Evolutionary conservation across 1,284 basidiomycete species (phyloP), one percentile per base, ranked within the genome.

Genomic region (Malassezia japonica): DNA sequence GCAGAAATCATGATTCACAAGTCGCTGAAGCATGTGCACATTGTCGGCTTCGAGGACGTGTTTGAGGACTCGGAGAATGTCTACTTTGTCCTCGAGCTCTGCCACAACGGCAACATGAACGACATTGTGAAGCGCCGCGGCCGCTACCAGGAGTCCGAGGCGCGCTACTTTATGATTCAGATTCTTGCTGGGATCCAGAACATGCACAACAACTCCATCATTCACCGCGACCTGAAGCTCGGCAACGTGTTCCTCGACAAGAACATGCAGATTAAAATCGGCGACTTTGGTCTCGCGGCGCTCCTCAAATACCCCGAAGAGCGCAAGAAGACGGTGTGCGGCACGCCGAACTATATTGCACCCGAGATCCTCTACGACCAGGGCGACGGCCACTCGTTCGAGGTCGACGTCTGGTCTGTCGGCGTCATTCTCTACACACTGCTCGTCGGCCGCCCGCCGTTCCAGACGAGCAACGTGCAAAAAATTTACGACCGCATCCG

Each of bases 1-100:
- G 91, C 91, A 55, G 92, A 98, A 79, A 96, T 98, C 74, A 95
- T 94, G 79, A 90, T 98, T 49, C 92, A 98, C 75, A 83, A 85
- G 56, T 85, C 88, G 18, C 81, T 96, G 47, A 76, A 83, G 31
- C 92, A 98, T 67, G 86, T 89, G 21, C 90, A 98, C 75, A 86
- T 98, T 55, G 90, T 96, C 56, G 77, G 78, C 16, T 96, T 98
- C 72, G 79, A 86, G 50, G 89, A 95, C 61, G 92, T 89, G 74
- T 96, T 96, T 70, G 91, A 98, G 75, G 92, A 95, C 70, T 80
- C 83, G 8, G 83, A 87, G 45, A 91, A 96, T 73, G 91, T 98
- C 21, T 98, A 96, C 76, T 94, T 98, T 83, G 84, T 85, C 8
- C 82, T 98, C 43, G 92, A 95, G 67, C 79, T 96, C 6, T 96